These are phyloP conservation scores for Arthrinium phaeospermum DNA, from an alignment of 2,329 filamentous ascomycete species.

Conservation along the genomic window DNA sequence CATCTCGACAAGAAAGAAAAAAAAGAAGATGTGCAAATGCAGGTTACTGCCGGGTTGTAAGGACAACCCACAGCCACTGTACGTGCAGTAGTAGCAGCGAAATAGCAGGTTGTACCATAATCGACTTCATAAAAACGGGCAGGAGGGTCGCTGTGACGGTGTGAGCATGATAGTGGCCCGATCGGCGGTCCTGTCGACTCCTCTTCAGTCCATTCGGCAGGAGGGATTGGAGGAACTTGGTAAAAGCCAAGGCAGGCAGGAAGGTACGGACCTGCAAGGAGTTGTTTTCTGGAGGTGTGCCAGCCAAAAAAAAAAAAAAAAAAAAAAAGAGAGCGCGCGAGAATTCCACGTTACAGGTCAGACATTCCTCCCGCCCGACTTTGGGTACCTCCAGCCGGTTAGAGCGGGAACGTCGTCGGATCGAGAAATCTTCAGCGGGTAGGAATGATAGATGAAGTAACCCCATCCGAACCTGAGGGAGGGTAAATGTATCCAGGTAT, in stretches of 20 bases:
- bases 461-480: slow-evolving; percentile 7
- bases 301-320: background rate
- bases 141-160: slow-evolving; percentile 16
- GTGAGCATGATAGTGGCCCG: slow-evolving; percentile 16
- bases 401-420: slow-evolving; percentile 15
- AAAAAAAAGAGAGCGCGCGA: background rate
- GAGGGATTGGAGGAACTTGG: slow-evolving; percentile 13
- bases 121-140: slow-evolving; percentile 6
- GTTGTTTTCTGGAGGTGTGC: slow-evolving; percentile 3
- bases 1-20: background rate
- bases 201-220: slow-evolving; percentile 3
- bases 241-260: background rate
- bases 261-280: slow-evolving; percentile 2
- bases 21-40: background rate
- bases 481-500: slow-evolving; percentile 5
- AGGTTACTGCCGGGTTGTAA: background rate
- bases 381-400: slow-evolving; percentile 1
- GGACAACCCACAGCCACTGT: background rate
- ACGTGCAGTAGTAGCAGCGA: background rate
- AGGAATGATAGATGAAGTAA: slow-evolving; percentile 11
- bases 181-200: slow-evolving; percentile 8
- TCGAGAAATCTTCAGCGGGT: slow-evolving; percentile 18
- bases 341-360: background rate
- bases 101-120: background rate
- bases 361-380: slow-evolving; percentile 10